Percentiles rank a stretch among this genome's conserved stretches.
Evolutionary conservation across 345 rosid species (phyloP).

Genomic region (Lumnitzera racemosa): DNA sequence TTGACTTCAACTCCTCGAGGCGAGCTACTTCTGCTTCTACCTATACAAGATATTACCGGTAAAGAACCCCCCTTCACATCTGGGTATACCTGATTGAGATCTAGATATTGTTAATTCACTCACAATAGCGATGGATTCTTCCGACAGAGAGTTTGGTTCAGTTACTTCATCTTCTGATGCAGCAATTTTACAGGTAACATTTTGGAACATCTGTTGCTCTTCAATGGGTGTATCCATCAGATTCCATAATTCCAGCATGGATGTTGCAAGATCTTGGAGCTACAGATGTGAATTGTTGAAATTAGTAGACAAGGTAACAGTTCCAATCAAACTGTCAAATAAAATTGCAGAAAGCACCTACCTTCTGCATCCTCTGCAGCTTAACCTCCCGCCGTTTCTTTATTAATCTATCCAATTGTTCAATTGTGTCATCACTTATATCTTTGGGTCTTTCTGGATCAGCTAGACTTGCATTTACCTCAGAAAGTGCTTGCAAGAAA

Average conservation of each 20-base stretch:
- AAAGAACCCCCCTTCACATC: slow-evolving; percentile 6
- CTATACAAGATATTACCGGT: slow-evolving; percentile 31
- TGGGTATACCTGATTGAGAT: neutral
- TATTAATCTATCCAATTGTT: slow-evolving; percentile 35
- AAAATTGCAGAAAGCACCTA: slow-evolving; percentile 19
- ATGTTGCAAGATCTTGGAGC: slow-evolving; percentile 97
- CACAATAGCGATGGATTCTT: slow-evolving; percentile 70
- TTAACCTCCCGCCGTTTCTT: slow-evolving; percentile 58
- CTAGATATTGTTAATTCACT: slow-evolving; percentile 16
- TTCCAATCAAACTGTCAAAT: neutral
- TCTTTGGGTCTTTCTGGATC: slow-evolving; percentile 46
- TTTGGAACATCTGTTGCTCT: slow-evolving; percentile 86
- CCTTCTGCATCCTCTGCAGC: slow-evolving; percentile 87
- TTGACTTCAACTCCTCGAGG: slow-evolving; percentile 76
- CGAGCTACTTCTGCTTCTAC: slow-evolving; percentile 85
- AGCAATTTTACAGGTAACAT: slow-evolving; percentile 88
- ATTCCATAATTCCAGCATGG: slow-evolving; percentile 93
- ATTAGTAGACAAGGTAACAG: slow-evolving; percentile 2
- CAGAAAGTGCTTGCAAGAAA: slow-evolving; percentile 41
- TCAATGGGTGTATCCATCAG: slow-evolving; percentile 97
- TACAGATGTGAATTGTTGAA: slow-evolving; percentile 19
- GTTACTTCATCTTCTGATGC: slow-evolving; percentile 90
- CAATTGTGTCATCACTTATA: slow-evolving; percentile 51
- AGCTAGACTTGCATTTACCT: slow-evolving; percentile 48
- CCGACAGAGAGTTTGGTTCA: slow-evolving; percentile 76